Base-by-base conservation (phyloP, 441 rosid genomes). In the Pelargonium citronellum region DNA sequence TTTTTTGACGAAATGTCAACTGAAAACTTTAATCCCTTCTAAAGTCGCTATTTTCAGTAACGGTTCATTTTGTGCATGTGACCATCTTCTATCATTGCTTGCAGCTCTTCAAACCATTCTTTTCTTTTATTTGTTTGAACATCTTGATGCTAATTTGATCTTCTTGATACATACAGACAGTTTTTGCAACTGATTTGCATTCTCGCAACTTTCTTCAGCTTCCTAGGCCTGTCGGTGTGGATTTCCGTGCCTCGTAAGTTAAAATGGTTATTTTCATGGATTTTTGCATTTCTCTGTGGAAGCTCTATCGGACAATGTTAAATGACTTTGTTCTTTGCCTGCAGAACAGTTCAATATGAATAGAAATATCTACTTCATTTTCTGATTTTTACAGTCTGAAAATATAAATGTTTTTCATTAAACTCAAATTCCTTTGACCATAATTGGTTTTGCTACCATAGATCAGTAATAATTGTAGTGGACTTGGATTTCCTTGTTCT, bases 171-270 rank as follows among this genome's bases (percentile, higher is more conserved):
- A 8, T 81, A 83, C 89, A 95, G 99, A 90, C 97, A 4, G 92
- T 95, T 55, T 92, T 90, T 86, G 97, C 91, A 30, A 86, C 97
- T 71, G 99, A 95, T 78, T 81, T 95, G 83, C 87, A 87, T 80
- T 87, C 96, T 68, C 91, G 99, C 41, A 68, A 84, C 63, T 91
- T 84, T 77, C 67, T 95, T 68, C 97, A 89, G 81, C 96, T 95
- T 79, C 97, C 97, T 13, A 91, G 89, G 86, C 92, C 99, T 37
- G 88, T 84, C 15, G 97, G 95, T 11, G 96, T 95, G 30, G 99
- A 95, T 86, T 95, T 95, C 22, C 96, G 96, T 7, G 97, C 97
- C 72, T 91, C 96, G 97, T 95, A 83, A 76, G 99, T 83, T n/a
- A 67, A 43, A 13, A 19, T 7, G 34, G 13, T 55, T 47, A 41